Conservation (phyloP, 2,329 filamentous ascomycete genomes). For the Alternaria sp. region DNA sequence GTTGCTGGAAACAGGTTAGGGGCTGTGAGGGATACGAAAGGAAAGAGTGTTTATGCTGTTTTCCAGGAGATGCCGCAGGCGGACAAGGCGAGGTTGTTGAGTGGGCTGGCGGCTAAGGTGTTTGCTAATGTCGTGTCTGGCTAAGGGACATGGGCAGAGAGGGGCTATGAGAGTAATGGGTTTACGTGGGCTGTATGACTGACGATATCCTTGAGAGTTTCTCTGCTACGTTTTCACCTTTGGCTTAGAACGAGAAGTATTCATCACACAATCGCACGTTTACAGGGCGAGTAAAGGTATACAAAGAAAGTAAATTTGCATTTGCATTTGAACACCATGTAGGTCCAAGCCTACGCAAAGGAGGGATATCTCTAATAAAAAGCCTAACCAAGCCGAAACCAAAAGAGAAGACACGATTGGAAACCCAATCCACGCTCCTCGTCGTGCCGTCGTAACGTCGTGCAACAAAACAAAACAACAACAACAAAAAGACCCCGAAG, state of each 20-base stretch:
- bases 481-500: background rate
- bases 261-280: background rate
- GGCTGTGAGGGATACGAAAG: conserved; percentile 84
- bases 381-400: conserved; percentile 1
- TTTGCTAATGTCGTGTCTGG: conserved; percentile 75
- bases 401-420: background rate
- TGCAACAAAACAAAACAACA: background rate
- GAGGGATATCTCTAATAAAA: conserved; percentile 19
- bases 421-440: background rate
- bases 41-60: conserved; percentile 93
- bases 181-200: conserved; percentile 10
- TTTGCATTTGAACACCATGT: conserved; percentile 6
- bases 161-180: conserved; percentile 5
- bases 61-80: conserved; percentile 86
- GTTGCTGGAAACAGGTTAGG: conserved; percentile 94
- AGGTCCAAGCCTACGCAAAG: conserved; percentile 9
- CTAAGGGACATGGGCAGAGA: background rate
- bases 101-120: conserved; percentile 84
- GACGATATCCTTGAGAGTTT: conserved; percentile 30
- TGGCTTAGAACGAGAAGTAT: background rate
- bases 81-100: conserved; percentile 81
- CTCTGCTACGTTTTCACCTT: background rate
- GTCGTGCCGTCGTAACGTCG: conserved; percentile 1
- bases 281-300: background rate
- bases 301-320: background rate